Evolutionary conservation across 768 basidiomycete genomes (phyloP).

Genomic region (Russula foetens): DNA sequence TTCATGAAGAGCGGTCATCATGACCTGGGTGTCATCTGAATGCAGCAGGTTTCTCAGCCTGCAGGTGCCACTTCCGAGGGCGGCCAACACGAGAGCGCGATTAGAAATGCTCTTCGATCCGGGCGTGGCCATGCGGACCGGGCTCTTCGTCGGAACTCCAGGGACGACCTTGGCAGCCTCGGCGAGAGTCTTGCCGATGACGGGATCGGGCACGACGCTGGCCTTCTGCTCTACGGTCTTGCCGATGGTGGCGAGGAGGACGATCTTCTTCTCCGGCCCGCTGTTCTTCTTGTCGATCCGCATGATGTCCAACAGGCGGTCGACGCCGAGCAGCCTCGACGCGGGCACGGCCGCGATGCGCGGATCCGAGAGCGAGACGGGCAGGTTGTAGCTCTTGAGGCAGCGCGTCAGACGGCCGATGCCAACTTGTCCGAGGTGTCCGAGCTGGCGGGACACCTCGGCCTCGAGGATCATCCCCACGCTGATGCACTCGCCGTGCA

Average conservation of each 20-base stretch:
- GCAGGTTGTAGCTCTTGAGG: conserved; percentile 86
- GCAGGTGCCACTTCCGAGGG: conserved; percentile 83
- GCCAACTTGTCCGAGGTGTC: conserved; percentile 83
- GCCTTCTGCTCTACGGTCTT: conserved; percentile 89
- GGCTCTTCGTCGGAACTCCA: conserved; percentile 44
- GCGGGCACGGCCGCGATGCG: conserved; percentile 65
- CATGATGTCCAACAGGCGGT: conserved; percentile 77
- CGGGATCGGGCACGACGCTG: conserved; percentile 69
- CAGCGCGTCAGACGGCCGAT: conserved; percentile 85
- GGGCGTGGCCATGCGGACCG: conserved; percentile 78
- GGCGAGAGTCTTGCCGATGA: conserved; percentile 75
- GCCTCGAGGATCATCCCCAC: conserved; percentile 97
- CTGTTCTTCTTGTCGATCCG: conserved; percentile 97
- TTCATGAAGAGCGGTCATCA: conserved; percentile 91
- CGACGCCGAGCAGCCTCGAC: conserved; percentile 65
- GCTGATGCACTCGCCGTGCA: conserved; percentile 95
- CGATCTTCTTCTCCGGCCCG: conserved; percentile 87
- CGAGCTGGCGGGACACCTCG: conserved; percentile 83
- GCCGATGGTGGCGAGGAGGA: conserved; percentile 85
- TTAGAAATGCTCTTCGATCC: conserved; percentile 97
- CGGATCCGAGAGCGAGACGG: conserved; percentile 72
- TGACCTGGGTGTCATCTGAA: conserved; percentile 97
- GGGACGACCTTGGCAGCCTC: conserved; percentile 73
- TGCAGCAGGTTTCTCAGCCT: conserved; percentile 85
- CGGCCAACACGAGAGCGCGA: conserved; percentile 87